Percentiles rank a stretch among this genome's conserved stretches.
Conservation (phyloP, 129 eudicot species). For the Centella asiatica region DNA sequence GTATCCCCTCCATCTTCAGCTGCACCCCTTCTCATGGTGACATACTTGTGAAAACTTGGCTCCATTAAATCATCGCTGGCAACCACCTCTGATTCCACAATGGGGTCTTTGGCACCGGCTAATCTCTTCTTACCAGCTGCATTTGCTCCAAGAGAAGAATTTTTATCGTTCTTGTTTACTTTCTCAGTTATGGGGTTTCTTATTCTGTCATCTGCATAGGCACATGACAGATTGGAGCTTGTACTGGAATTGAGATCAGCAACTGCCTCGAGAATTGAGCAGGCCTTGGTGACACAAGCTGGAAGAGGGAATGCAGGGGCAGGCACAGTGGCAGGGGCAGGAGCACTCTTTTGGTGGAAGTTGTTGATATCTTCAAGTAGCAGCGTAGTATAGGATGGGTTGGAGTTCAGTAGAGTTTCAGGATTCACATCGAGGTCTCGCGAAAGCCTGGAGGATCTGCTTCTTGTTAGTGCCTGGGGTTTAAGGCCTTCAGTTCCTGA, state of each 20-base stretch:
- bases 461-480: conserved; percentile 49
- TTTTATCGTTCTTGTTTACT: conserved; percentile 23
- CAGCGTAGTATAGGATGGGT: conserved; percentile 50
- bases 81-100: conserved; percentile 54
- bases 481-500: conserved; percentile 37
- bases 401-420: conserved; percentile 40
- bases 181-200: conserved; percentile 27
- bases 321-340: conserved; percentile 11
- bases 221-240: conserved; percentile 25
- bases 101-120: neutral
- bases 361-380: conserved; percentile 87
- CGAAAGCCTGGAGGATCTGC: conserved; percentile 72
- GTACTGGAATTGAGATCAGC: conserved; percentile 80
- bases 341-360: conserved; percentile 67
- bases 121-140: neutral
- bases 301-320: conserved; percentile 55
- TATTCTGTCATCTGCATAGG: conserved; percentile 36
- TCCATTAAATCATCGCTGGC: conserved; percentile 60
- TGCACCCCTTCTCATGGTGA: conserved; percentile 58
- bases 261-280: conserved; percentile 89
- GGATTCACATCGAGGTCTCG: conserved; percentile 76
- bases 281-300: conserved; percentile 65
- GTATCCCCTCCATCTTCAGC: conserved; percentile 37
- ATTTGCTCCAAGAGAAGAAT: conserved; percentile 4
- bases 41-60: conserved; percentile 87